Evolutionary conservation across 2,329 filamentous ascomycete species (phyloP), one percentile per base, ranked within the genome.

Genomic region (Trichoderma oligosporum): DNA sequence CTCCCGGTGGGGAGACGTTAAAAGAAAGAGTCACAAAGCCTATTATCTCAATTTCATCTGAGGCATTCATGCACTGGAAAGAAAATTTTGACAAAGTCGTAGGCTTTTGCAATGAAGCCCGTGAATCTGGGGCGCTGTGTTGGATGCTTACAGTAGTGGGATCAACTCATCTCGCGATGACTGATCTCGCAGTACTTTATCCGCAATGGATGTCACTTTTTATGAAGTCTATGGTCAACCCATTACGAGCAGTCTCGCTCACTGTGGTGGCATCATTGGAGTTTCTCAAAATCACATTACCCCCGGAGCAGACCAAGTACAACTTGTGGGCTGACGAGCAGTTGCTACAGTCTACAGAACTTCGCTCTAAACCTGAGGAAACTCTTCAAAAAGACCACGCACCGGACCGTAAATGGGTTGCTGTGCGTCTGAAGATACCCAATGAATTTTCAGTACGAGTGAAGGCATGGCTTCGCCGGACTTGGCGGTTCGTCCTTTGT

Each of bases 31-130:
- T 78, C 5, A 71, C 73, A 35, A 75, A 78, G 11, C 85, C 85
- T 4, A 65, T 88, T 7, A 74, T 88, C 5, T 81, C 80, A 3
- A 83, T 88, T 65, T 86, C 85, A 47, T 82, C 79, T 5, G 85
- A 88, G 68, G 85, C 83, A 0, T 88, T 88, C 71, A 86, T 86
- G 76, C 85, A 87, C 69, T 88, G 85, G 85, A 77, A 80, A 20
- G 74, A 77, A 2, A 88, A 87, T 60, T 86, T 85, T 64, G 71
- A 82, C 38, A 76, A 79, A 33, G 76, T 87, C 8, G 75, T 79
- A 60, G 72, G 74, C 0, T 72, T 88, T 14, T 81, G 83, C 66
- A 71, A 78, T 22, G 83, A 88, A 68, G 80, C 75, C 3, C 75
- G 73, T 36, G 73, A 74, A 8, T 73, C 76, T 7, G 75, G 75